Evolutionary conservation across 495 filamentous ascomycete species (phyloP), one percentile per base, ranked within the genome.

Genomic region (Trichoderma virens): DNA sequence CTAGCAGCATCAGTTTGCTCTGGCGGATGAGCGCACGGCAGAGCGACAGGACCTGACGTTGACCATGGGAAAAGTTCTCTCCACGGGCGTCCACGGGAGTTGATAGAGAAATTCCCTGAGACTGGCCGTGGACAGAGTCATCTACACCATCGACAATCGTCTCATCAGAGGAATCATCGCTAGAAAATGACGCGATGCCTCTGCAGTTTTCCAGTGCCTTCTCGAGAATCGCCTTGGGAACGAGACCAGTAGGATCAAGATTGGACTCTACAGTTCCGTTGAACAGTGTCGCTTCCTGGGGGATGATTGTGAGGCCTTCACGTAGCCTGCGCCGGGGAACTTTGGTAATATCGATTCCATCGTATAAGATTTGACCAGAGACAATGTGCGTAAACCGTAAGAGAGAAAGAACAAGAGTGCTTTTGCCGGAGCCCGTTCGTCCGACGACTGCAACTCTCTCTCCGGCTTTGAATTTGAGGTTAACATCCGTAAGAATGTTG

Each of bases 351-450:
- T 84, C 76, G 11, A 85, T 70, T 27, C 78, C 83, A 63, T 87
- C 83, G 65, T 85, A 82, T 2, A 76, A 72, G 25, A 86, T 77
- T 6, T 74, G 66, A 1, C 84, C 83, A 0, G 71, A 70, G 16
- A 77, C 73, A 43, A 81, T 71, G 51, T 84, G 72, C 25, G 83
- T 81, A 51, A 86, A 82, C 0, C 83, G 78, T 9, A 86, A 76
- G n/a, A 86, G 70, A 23, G 79, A 79, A 0, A 85, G 69, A 3
- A 82, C 79, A 2, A 86, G 69, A 41, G 81, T 82, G 62, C 81
- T 83, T 68, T 87, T 86, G n/a, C 84, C 84, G 27, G 82, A 82
- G 6, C 84, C 84, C 5, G 82, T 85, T 23, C 84, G 78, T 20
- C 84, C 84, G 8, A 84, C 79, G 39, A 86, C 72, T 2, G 78